Evolutionary conservation across 495 filamentous ascomycete species (phyloP), one percentile per base, ranked within the genome.

Genomic region (Aspergillus funiculosus): DNA sequence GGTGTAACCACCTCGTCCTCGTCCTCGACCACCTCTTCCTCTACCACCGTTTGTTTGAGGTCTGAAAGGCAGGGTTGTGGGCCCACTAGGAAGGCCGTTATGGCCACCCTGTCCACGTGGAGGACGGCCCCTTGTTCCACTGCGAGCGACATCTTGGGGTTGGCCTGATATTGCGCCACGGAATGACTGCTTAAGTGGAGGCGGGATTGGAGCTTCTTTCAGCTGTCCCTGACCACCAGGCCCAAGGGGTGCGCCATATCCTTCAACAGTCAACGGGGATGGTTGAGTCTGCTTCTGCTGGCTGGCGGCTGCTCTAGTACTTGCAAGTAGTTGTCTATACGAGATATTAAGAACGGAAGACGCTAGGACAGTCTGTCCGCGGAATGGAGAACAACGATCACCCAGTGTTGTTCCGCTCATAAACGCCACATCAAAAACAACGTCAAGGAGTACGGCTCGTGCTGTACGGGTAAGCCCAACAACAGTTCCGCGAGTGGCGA

Each of bases 401-500:
- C 85, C 82, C 9, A 99, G 75, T 0, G 84, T 89, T 0, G 88
- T 95, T 39, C 91, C 94, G 47, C 86, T 89, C 89, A 99, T 96
- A 62, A 99, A 99, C 2, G 86, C 85, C 13, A 76, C 75, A 58
- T 99, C 94, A 58, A 95, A 97, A 3, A 99, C 81, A 39, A 97
- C 78, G 61, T 99, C 94, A 19, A 99, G 76, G 24, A 95, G 71
- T 17, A 83, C 80, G 9, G 81, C 82, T 27, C 86, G 82, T 14
- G 88, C 64, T 2, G 89, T 95, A 24, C 86, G 79, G 24, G 87
- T 95, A 54, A 94, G 82, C 13, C 94, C 94, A 35, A 96, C 80
- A 7, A 97, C 87, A 3, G 94, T 99, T 43, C 94, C 94, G 36
- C 83, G 80, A 38, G 83, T 85, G 26, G 86, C 91, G 56, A 97